phyloP scores from a whole-genome alignment of 2,329 filamentous ascomycete species.

The Exophiala sp. region DNA sequence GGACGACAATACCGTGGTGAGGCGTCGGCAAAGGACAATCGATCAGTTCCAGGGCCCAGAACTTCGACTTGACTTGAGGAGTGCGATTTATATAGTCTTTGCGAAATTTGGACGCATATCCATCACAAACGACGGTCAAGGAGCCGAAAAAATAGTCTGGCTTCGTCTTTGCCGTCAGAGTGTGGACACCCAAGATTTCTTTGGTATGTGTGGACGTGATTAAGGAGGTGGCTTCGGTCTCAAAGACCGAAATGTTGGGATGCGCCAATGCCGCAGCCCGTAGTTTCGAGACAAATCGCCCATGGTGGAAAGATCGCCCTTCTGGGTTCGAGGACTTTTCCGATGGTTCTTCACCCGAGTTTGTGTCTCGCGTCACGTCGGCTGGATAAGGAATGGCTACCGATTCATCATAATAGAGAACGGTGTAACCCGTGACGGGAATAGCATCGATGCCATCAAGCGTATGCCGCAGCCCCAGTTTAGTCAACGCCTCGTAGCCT shows the following conservation, averaged over 20 bases:
- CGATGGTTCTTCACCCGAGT: slow-evolving; percentile 15
- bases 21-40: slow-evolving; percentile 72
- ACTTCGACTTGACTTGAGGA: slow-evolving; percentile 73
- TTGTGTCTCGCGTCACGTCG: slow-evolving; percentile 35
- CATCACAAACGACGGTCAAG: slow-evolving; percentile 84
- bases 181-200: slow-evolving; percentile 77
- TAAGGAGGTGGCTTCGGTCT: slow-evolving; percentile 75
- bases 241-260: slow-evolving; percentile 81
- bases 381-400: slow-evolving; percentile 74
- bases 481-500: slow-evolving; percentile 71
- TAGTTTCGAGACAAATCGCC: slow-evolving; percentile 79
- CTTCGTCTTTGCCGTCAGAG: slow-evolving; percentile 56
- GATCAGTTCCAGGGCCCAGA: slow-evolving; percentile 88
- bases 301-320: slow-evolving; percentile 86
- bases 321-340: slow-evolving; percentile 50
- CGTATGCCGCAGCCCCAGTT: slow-evolving; percentile 73
- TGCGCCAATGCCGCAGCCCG: slow-evolving; percentile 67
- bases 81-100: slow-evolving; percentile 64
- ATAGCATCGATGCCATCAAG: slow-evolving; percentile 85
- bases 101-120: slow-evolving; percentile 87
- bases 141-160: slow-evolving; percentile 80
- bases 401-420: slow-evolving; percentile 70
- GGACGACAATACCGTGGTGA: slow-evolving; percentile 78
- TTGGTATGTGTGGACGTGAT: slow-evolving; percentile 63
- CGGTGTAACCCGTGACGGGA: slow-evolving; percentile 76